Percentiles rank a stretch among this genome's conserved stretches.
Evolutionary conservation across 768 basidiomycete species (phyloP).

Genomic region (Trametes cingulata): DNA sequence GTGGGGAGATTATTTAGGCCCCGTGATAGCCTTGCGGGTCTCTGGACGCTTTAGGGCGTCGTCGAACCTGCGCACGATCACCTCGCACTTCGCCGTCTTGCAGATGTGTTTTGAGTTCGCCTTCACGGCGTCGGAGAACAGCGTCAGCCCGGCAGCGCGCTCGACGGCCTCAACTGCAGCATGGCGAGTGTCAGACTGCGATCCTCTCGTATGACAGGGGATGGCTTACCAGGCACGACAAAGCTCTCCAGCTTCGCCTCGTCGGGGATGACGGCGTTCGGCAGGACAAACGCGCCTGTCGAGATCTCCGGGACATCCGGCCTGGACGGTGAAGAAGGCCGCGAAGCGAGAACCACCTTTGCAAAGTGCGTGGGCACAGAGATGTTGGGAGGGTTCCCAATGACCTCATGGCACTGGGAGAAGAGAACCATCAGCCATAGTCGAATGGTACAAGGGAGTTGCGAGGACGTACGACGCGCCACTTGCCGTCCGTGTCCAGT

Average conservation of each 20-base stretch:
- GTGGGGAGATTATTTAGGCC: constrained; percentile 33
- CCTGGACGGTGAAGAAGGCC: constrained; percentile 70
- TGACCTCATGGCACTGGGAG: constrained; percentile 85
- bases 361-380: constrained; percentile 98
- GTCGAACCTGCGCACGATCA: constrained; percentile 88
- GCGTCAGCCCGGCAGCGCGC: constrained; percentile 78
- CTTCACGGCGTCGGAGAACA: constrained; percentile 87
- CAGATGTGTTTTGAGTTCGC: constrained; percentile 80
- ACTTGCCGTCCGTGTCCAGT: constrained; percentile 86
- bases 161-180: constrained; percentile 87
- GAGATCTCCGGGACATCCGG: constrained; percentile 75
- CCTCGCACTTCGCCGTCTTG: constrained; percentile 83
- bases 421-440: background rate
- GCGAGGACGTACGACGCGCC: constrained; percentile 76
- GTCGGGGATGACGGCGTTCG: constrained; percentile 91
- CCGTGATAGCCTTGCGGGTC: constrained; percentile 53
- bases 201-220: background rate
- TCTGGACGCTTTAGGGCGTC: constrained; percentile 75
- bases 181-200: constrained; percentile 6
- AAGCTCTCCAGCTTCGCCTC: constrained; percentile 79
- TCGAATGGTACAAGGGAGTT: background rate
- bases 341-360: constrained; percentile 85
- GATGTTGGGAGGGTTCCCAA: constrained; percentile 87
- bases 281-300: constrained; percentile 93
- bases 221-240: constrained; percentile 68